phyloP scores from a whole-genome alignment of 306 rosid species.

The Quercus wislizeni region DNA sequence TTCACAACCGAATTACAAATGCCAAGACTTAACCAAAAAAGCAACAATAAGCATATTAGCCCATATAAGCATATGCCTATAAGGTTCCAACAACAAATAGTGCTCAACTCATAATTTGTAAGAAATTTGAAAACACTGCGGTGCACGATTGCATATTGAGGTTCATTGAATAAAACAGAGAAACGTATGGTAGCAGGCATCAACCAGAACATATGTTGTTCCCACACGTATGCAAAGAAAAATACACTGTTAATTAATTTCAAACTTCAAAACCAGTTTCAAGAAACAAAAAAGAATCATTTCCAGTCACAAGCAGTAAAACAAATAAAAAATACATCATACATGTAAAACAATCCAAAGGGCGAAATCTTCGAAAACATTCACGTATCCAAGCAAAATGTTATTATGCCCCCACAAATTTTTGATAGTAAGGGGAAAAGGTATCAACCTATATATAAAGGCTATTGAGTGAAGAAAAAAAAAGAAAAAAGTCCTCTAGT shows the following conservation, averaged over 20 bases:
- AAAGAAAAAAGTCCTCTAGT: constrained; percentile 28
- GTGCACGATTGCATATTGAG: not conserved
- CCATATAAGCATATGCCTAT: not conserved
- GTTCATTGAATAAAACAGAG: not conserved
- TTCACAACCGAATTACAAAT: not conserved
- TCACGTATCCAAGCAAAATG: constrained; percentile 5
- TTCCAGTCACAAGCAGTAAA: constrained; percentile 27
- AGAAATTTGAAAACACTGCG: not conserved
- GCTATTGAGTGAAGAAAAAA: not conserved
- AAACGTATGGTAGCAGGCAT: not conserved
- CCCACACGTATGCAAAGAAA: not conserved
- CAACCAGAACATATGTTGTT: not conserved
- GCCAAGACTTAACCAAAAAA: not conserved
- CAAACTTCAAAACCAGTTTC: constrained; percentile 4
- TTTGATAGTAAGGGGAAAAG: constrained; percentile 16
- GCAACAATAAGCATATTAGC: not conserved
- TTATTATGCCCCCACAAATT: constrained; percentile 28
- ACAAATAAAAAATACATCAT: constrained; percentile 28
- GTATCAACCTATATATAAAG: constrained; percentile 21
- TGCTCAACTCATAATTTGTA: not conserved
- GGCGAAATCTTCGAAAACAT: constrained; percentile 12
- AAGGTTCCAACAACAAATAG: not conserved
- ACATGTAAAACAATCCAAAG: constrained; percentile 27
- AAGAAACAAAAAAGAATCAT: constrained; percentile 29
- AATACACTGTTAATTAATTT: not conserved